Evolutionary conservation across 768 basidiomycete species (phyloP).

Genomic region (Lactarius hatsudake): DNA sequence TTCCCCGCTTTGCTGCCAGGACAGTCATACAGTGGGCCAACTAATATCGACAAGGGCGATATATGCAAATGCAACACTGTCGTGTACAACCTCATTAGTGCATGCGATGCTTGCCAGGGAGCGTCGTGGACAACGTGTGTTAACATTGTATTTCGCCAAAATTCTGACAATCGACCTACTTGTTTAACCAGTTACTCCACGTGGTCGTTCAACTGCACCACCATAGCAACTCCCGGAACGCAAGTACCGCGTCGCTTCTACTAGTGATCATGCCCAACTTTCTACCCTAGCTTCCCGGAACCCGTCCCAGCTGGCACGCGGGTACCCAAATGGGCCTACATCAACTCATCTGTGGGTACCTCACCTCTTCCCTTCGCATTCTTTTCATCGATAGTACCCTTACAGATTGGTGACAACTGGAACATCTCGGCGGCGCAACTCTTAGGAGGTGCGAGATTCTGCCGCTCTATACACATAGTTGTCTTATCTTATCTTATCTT

Average conservation of each 20-base stretch:
- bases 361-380: not conserved
- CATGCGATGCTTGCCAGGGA: slow-evolving; percentile 32
- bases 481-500: not conserved
- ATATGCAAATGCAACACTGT: slow-evolving; percentile 31
- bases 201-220: slow-evolving; percentile 22
- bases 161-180: not conserved
- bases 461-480: too few species aligned
- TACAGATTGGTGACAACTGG: slow-evolving; percentile 13
- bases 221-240: slow-evolving; percentile 3
- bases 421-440: not conserved
- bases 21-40: slow-evolving; percentile 16
- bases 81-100: slow-evolving; percentile 30
- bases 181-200: slow-evolving; percentile 16
- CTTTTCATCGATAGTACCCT: not conserved
- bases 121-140: slow-evolving; percentile 16
- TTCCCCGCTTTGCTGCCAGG: slow-evolving; percentile 8
- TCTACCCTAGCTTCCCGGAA: slow-evolving; percentile 11
- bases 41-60: not conserved
- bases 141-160: not conserved
- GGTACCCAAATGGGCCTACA: slow-evolving; percentile 52
- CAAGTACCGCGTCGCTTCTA: not conserved
- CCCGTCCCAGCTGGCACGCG: slow-evolving; percentile 41
- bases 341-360: slow-evolving; percentile 39
- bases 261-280: not conserved
- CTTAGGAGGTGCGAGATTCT: not conserved